These are phyloP conservation scores for Pichia cactophila DNA, from an alignment of 1,139 yeast genomes.

Conservation along the genomic window DNA sequence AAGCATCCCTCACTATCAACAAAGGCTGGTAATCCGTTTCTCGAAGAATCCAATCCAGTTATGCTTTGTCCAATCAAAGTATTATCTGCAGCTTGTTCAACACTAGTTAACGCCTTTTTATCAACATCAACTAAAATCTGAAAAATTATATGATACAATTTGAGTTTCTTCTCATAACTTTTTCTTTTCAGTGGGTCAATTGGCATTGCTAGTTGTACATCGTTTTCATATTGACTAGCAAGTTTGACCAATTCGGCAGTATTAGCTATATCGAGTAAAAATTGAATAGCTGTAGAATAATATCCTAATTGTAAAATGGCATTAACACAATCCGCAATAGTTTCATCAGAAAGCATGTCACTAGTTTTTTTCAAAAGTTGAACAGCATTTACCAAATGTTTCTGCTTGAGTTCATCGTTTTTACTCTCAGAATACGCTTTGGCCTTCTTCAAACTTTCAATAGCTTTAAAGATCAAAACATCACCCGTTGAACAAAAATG, in stretches of 20 bases:
- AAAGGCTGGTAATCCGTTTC: conserved; percentile 16
- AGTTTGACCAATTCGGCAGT: conserved; percentile 55
- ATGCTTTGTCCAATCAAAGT: conserved; percentile 12
- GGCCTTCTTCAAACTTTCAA: conserved; percentile 84
- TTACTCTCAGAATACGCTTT: conserved; percentile 61
- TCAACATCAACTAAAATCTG: conserved; percentile 68
- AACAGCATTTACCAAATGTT: conserved; percentile 68
- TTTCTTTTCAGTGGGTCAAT: conserved; percentile 20
- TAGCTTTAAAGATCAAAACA: conserved; percentile 87
- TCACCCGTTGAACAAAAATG: conserved; percentile 93
- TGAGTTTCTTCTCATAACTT: conserved; percentile 34
- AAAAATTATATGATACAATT: conserved; percentile 68
- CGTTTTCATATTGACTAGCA: conserved; percentile 47
- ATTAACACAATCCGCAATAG: conserved; percentile 70
- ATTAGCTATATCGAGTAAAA: conserved; percentile 69
- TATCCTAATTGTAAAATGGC: conserved; percentile 73
- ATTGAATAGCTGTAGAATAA: conserved; percentile 80
- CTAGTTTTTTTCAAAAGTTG: conserved; percentile 73
- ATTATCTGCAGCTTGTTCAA: conserved; percentile 33
- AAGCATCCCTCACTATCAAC: conserved; percentile 28
- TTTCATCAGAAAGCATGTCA: conserved; percentile 63
- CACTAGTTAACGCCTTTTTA: conserved; percentile 48
- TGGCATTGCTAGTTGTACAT: conserved; percentile 28
- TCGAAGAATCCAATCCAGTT: conserved; percentile 2
- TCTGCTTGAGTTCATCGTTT: conserved; percentile 57